Percentiles rank a stretch among this genome's conserved stretches.
These are phyloP conservation scores for Lyophyllum semitale DNA, from an alignment of 768 basidiomycete species.

Conservation along the genomic window DNA sequence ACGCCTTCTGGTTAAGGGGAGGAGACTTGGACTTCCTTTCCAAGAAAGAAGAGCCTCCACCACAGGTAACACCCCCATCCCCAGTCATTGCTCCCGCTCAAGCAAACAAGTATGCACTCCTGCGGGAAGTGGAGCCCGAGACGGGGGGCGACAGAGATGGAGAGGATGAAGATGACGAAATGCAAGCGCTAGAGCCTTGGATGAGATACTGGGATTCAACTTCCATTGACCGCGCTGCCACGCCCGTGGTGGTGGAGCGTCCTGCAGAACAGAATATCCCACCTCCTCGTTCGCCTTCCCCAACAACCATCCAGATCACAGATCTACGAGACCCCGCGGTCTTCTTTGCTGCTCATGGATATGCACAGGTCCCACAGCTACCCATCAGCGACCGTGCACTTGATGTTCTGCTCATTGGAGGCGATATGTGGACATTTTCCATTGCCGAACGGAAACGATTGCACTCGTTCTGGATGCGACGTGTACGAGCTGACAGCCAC, in stretches of 20 bases:
- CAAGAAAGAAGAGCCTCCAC: slow-evolving; percentile 1
- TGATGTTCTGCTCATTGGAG: slow-evolving; percentile 33
- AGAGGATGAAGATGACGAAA: background rate
- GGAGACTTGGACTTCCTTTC: slow-evolving; percentile 50
- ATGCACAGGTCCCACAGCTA: slow-evolving; percentile 33
- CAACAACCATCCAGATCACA: slow-evolving; percentile 1
- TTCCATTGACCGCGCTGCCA: background rate
- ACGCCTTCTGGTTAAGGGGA: slow-evolving; percentile 53
- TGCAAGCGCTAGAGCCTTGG: background rate
- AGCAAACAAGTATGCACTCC: background rate
- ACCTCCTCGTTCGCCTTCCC: slow-evolving; percentile 2
- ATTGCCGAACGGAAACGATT: slow-evolving; percentile 46
- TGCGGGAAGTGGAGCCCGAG: background rate
- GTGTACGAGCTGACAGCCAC: slow-evolving; percentile 33
- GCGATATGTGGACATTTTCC: slow-evolving; percentile 58
- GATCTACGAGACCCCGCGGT: slow-evolving; percentile 13
- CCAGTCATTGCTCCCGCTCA: too few relatives aligned
- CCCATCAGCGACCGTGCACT: slow-evolving; percentile 40
- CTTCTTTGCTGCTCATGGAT: slow-evolving; percentile 42
- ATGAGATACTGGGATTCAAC: background rate
- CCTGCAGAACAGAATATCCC: background rate
- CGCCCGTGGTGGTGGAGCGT: background rate
- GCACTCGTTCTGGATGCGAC: slow-evolving; percentile 46
- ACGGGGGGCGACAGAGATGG: background rate
- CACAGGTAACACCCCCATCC: background rate